phyloP scores from a whole-genome alignment of 176 grass and related monocot species.

The Oropetium thomaeum region DNA sequence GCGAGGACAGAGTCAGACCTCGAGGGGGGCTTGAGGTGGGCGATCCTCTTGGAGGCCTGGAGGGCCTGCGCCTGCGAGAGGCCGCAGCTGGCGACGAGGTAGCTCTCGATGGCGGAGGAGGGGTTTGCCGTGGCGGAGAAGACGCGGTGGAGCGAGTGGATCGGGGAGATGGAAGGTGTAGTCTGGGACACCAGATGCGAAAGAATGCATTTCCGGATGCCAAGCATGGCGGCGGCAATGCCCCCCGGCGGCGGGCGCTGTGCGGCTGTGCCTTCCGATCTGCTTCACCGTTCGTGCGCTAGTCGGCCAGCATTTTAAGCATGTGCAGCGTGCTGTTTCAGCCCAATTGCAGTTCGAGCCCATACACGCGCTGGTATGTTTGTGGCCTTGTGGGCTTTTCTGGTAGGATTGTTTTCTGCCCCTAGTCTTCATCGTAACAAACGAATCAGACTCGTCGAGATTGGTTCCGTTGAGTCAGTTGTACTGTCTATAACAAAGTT shows the following conservation, averaged over 20 bases:
- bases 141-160: not conserved
- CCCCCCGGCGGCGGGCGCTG: not conserved
- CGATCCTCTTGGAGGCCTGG: slow-evolving; percentile 22
- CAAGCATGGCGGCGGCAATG: not conserved
- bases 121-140: not conserved
- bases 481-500: too few relatives aligned
- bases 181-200: not conserved
- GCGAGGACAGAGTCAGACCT: not conserved
- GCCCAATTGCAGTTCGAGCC: not conserved
- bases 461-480: too few relatives aligned
- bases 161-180: too few relatives aligned
- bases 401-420: too few relatives aligned
- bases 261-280: not conserved
- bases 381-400: too few relatives aligned
- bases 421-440: too few relatives aligned
- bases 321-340: not conserved
- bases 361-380: too few relatives aligned
- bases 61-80: not conserved
- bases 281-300: not conserved
- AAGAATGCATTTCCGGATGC: not conserved
- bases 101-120: not conserved
- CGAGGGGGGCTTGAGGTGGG: not conserved
- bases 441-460: too few relatives aligned
- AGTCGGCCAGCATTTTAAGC: not conserved
- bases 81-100: slow-evolving; percentile 2